phyloP scores from a whole-genome alignment of 495 filamentous ascomycete species.

The Daldinia bambusicola region DNA sequence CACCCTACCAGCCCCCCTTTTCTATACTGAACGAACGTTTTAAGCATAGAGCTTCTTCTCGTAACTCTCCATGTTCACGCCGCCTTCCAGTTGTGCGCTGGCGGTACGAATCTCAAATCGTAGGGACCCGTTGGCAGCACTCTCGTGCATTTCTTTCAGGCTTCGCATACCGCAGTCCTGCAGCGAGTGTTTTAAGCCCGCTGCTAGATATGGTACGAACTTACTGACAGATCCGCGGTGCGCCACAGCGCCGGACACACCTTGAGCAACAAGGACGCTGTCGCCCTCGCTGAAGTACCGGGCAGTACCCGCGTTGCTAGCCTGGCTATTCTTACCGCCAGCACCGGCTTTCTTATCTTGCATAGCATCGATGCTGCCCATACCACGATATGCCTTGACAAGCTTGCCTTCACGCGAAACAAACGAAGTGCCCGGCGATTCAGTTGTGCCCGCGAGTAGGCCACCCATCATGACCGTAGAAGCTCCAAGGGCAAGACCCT shows the following conservation, averaged over 20 bases:
- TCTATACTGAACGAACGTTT: not conserved
- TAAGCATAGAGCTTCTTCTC: slow-evolving; percentile 99
- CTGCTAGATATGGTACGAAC: slow-evolving; percentile 94
- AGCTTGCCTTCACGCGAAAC: slow-evolving; percentile 94
- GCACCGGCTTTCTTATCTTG: slow-evolving; percentile 93
- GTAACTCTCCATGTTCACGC: slow-evolving; percentile 96
- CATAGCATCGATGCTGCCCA: slow-evolving; percentile 99
- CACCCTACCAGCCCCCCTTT: not conserved
- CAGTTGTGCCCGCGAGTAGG: slow-evolving; percentile 94
- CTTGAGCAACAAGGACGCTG: slow-evolving; percentile 92
- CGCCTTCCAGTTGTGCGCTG: slow-evolving; percentile 94
- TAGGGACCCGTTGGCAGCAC: slow-evolving; percentile 78
- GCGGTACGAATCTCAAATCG: slow-evolving; percentile 94
- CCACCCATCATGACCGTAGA: slow-evolving; percentile 99
- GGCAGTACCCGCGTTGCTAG: slow-evolving; percentile 94
- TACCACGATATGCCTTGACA: slow-evolving; percentile 98
- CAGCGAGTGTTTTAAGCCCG: slow-evolving; percentile 94
- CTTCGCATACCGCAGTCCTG: slow-evolving; percentile 93
- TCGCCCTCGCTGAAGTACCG: slow-evolving; percentile 99
- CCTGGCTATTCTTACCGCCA: slow-evolving; percentile 74
- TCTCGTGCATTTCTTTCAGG: slow-evolving; percentile 77
- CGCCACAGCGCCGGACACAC: slow-evolving; percentile 79
- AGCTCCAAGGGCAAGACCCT: slow-evolving; percentile 93
- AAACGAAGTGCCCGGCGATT: slow-evolving; percentile 96
- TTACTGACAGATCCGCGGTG: slow-evolving; percentile 82